Evolutionary conservation across 164 flowering plant species (phyloP).

Genomic region (Buxus sempervirens): DNA sequence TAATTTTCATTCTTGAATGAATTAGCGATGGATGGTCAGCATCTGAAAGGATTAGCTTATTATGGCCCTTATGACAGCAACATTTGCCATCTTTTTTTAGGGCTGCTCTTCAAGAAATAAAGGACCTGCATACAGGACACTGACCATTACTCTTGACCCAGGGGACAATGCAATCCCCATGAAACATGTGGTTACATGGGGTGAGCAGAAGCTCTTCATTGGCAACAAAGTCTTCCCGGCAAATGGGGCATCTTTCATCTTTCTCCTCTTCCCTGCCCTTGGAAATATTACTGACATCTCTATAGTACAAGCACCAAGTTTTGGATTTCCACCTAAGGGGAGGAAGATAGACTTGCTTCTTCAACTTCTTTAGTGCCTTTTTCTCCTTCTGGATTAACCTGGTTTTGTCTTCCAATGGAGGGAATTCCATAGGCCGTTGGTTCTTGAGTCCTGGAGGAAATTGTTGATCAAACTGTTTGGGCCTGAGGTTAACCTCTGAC

Average conservation of each 20-base stretch:
- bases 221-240: slow-evolving; percentile 79
- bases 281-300: slow-evolving; percentile 19
- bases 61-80: slow-evolving; percentile 23
- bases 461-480: slow-evolving; percentile 15
- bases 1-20: too few species aligned
- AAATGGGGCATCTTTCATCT: slow-evolving; percentile 65
- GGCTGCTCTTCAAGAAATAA: slow-evolving; percentile 18
- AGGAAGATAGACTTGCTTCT: slow-evolving; percentile 45
- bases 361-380: slow-evolving; percentile 44
- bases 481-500: slow-evolving; percentile 13
- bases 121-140: slow-evolving; percentile 76
- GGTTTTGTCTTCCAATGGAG: slow-evolving; percentile 19
- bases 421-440: slow-evolving; percentile 6
- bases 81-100: too few species aligned
- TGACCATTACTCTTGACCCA: slow-evolving; percentile 69
- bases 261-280: slow-evolving; percentile 17
- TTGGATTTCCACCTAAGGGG: slow-evolving; percentile 16
- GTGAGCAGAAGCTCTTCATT: slow-evolving; percentile 52
- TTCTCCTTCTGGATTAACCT: slow-evolving; percentile 29
- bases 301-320: slow-evolving; percentile 38
- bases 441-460: slow-evolving; percentile 18
- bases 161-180: slow-evolving; percentile 65
- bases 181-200: slow-evolving; percentile 92
- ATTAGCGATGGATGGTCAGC: slow-evolving; percentile 11
- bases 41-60: too few species aligned